These are phyloP conservation scores for Saccharomyces paradoxus DNA, from an alignment of 805 yeast genomes.

Conservation along the genomic window DNA sequence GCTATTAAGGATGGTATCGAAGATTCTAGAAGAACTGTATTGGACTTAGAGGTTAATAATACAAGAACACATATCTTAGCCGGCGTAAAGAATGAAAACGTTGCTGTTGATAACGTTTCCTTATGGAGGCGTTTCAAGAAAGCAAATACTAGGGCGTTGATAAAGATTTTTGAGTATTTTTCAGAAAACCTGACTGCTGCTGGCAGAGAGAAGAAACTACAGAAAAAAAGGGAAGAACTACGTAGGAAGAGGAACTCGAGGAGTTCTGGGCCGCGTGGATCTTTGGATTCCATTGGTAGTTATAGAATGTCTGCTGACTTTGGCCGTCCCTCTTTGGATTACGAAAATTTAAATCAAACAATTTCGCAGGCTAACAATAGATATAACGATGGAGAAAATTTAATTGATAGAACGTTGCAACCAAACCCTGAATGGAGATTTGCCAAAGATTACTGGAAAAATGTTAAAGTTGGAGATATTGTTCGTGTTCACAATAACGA, in stretches of 20 bases:
- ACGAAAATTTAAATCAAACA: conserved; percentile 33
- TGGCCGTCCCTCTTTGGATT: conserved; percentile 20
- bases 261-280: conserved; percentile 27
- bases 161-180: conserved; percentile 21
- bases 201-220: conserved; percentile 31
- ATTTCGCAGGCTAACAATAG: not conserved
- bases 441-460: conserved; percentile 48
- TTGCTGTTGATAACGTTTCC: conserved; percentile 54
- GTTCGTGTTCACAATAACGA: conserved; percentile 65
- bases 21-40: conserved; percentile 65
- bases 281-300: conserved; percentile 32
- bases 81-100: conserved; percentile 51
- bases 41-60: conserved; percentile 71
- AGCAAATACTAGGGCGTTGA: conserved; percentile 30
- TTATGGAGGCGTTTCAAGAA: conserved; percentile 68
- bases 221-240: conserved; percentile 20
- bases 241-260: conserved; percentile 15
- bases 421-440: conserved; percentile 31
- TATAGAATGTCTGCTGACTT: conserved; percentile 26
- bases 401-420: conserved; percentile 50
- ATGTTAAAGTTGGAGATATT: conserved; percentile 64
- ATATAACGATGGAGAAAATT: conserved; percentile 44
- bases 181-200: conserved; percentile 27
- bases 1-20: conserved; percentile 76
- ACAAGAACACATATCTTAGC: conserved; percentile 58